Base-by-base conservation (phyloP, 2,329 filamentous ascomycete genomes). In the Fonsecaea pugnacius region DNA sequence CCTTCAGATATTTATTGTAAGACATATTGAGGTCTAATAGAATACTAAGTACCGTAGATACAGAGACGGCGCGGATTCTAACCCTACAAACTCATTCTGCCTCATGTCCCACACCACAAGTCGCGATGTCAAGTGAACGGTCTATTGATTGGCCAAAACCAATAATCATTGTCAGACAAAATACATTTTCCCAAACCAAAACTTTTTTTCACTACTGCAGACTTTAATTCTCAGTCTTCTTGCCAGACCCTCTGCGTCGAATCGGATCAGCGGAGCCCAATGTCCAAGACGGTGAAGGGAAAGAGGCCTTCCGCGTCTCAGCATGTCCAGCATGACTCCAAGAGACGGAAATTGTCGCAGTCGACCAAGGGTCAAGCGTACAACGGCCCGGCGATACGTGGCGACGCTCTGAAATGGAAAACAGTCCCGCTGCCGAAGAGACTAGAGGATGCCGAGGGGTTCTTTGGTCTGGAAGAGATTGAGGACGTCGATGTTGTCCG, bases 391-490 rank as follows among this genome's bases (percentile, higher is more conserved):
- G 70, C 40, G 54, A 71, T 79, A 57, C 72, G 71, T 27, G 66
- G 85, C 36, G 82, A 87, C 64, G 79, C 84, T 43, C 77, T 89
- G 62, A 78, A 80, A 72, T 90, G 87, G 87, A 85, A 84, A 66
- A 81, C 86, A 21, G 86, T 95, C 3, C 74, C 80, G 38, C 79
- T 89, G 71, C 91, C 91, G 6, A 90, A 93, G 73, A 87, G 90
- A 73, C 82, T 93, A 71, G 88, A 94, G 52, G 91, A 97, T 78
- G 91, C 91, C n/a, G 92, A 96, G 69, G 95, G 95, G 0, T 97
- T 99, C 76, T 96, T 89, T 72, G 92, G 91, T 0, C 79, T 99
- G 1, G 92, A 99, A 73, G 93, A 98, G 72, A 89, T 98, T 53
- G 91, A 96, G 16, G 92, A 91, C 58, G 91, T 99, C 1, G 91